Evolutionary conservation across 2,329 filamentous ascomycete species (phyloP).

Genomic region (Lecanicillium sp.): DNA sequence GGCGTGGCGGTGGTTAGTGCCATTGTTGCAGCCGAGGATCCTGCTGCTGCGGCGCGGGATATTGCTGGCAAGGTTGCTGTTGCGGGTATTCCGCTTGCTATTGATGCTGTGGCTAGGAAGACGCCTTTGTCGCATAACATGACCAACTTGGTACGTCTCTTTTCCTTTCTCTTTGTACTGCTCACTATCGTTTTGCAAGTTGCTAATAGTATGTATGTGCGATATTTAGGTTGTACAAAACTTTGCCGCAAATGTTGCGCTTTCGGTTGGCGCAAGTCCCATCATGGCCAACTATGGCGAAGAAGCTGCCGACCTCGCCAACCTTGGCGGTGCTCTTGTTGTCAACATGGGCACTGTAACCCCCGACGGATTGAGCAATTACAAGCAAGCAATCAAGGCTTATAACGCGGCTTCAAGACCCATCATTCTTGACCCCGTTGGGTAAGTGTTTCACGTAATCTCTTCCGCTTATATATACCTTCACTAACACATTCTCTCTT

Average conservation of each 20-base stretch:
- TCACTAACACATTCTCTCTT: not conserved
- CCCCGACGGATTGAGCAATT: conserved; percentile 62
- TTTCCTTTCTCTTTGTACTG: not conserved
- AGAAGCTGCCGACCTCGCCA: conserved; percentile 74
- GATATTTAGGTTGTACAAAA: conserved; percentile 73
- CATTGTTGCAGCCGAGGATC: conserved; percentile 65
- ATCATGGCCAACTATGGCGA: conserved; percentile 89
- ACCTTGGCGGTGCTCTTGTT: conserved; percentile 68
- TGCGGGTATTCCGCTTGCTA: conserved; percentile 40
- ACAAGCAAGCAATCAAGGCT: conserved; percentile 63
- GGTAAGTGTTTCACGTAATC: conserved; percentile 35
- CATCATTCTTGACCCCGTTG: conserved; percentile 82
- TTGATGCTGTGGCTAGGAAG: conserved; percentile 51
- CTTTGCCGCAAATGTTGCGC: conserved; percentile 83
- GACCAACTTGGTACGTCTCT: conserved; percentile 64
- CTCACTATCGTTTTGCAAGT: too few species aligned
- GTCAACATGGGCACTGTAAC: conserved; percentile 95
- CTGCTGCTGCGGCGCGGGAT: conserved; percentile 51
- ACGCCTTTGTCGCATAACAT: conserved; percentile 88
- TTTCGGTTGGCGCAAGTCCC: conserved; percentile 76
- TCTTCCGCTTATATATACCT: not conserved
- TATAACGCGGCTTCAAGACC: conserved; percentile 74
- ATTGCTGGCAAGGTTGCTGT: conserved; percentile 41
- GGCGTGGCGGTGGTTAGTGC: conserved; percentile 87
- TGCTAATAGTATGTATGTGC: too few species aligned